Evolutionary conservation across 306 rosid genomes (phyloP), one percentile per base, ranked within the genome.

Genomic region (peach (Prunus persica)): DNA sequence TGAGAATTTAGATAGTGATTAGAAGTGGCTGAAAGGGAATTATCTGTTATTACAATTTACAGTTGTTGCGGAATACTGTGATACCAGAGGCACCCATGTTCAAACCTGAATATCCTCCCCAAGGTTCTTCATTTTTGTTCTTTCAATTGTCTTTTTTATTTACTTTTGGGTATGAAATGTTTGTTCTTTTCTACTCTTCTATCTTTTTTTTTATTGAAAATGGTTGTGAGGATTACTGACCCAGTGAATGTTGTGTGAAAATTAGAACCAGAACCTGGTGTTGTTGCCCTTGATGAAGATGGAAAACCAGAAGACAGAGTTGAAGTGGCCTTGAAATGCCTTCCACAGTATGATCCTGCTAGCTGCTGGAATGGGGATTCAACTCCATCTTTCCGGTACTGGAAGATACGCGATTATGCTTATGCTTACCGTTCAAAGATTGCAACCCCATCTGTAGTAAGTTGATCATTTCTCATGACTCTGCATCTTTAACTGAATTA

Each of bases 401-500:
- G 98, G 98, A 92, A 92, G 85, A 94, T 94, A 63, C 92, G 97
- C 50, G 98, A 94, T 76, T 92, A 92, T 82, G 98, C 97, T 77
- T 62, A 90, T 85, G 97, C 97, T 79, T 92, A 92, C 82, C 91
- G 89, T 68, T 85, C 88, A 20, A 73, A 86, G 85, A 82, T 84
- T 77, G 87, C 87, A 68, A 90, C 97, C 32, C 98, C 98, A 5
- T 89, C 89, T 32, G 61, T 78, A 86, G 98, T 94, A 84, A 80
- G 83, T 79, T 57, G 71, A 65, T 69, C 27, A 47, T 84, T 64
- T 67, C n/a, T 49, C 27, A 32, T 32, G 47, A 66, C 46, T 52
- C 19, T 69, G 28, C 20, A 47, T 77, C 79, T 77, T 27, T 67
- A 55, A 55, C 70, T 78, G 72, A 67, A 45, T 65, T 76, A n/a